phyloP scores from a whole-genome alignment of 2,329 filamentous ascomycete species.

The Cladosporium sp. region DNA sequence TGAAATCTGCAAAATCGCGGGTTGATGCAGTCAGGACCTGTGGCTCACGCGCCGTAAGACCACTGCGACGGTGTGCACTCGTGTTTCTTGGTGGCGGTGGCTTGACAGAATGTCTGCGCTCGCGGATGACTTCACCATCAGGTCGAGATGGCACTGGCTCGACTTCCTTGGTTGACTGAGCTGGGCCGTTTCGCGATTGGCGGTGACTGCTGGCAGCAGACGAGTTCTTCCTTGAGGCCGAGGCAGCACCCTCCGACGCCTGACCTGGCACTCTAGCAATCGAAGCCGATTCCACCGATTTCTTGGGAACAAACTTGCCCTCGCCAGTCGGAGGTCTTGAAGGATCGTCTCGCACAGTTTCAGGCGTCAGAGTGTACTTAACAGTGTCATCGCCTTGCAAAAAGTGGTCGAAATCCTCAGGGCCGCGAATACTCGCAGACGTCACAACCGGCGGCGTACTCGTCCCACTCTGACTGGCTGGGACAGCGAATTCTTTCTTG shows the following conservation, averaged over 20 bases:
- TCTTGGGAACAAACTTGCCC: neutral
- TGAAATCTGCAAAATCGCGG: slow-evolving; percentile 82
- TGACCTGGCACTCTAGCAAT: neutral
- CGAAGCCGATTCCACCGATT: slow-evolving; percentile 1
- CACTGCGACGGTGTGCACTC: slow-evolving; percentile 27
- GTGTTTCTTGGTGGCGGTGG: slow-evolving; percentile 29
- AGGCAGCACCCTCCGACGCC: neutral
- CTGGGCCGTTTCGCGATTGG: slow-evolving; percentile 19
- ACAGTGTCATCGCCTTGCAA: slow-evolving; percentile 45
- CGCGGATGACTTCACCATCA: neutral
- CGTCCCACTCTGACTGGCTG: neutral
- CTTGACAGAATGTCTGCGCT: slow-evolving; percentile 27
- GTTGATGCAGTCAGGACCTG: slow-evolving; percentile 66
- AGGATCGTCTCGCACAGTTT: slow-evolving; percentile 38
- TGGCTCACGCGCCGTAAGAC: slow-evolving; percentile 62
- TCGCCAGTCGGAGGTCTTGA: slow-evolving; percentile 19
- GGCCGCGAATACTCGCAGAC: slow-evolving; percentile 30
- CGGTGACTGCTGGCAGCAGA: neutral
- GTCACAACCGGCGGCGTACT: slow-evolving; percentile 21
- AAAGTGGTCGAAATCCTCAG: slow-evolving; percentile 44
- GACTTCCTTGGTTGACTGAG: slow-evolving; percentile 19
- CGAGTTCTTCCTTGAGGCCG: neutral
- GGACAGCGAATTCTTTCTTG: slow-evolving; percentile 10
- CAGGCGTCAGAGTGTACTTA: slow-evolving; percentile 47
- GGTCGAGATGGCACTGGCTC: slow-evolving; percentile 11